These are phyloP conservation scores for Marchantia paleacea DNA, from an alignment of 225 moss, liverwort and hornwort genomes.

Conservation along the genomic window DNA sequence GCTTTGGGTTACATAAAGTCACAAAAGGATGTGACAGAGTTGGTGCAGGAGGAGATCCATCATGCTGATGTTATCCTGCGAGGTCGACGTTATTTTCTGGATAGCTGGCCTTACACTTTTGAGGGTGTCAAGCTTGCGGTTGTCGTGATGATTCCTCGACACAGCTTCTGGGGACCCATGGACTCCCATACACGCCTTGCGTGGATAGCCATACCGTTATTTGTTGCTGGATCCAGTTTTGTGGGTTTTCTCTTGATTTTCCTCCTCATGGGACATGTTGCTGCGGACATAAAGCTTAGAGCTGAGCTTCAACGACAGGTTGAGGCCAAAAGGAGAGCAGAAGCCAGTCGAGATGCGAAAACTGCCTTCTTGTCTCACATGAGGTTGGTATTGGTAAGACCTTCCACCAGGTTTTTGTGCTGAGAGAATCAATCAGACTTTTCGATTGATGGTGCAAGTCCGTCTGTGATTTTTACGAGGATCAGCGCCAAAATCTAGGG, in stretches of 20 bases:
- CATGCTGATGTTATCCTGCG: conserved; percentile 50
- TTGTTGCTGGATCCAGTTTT: conserved; percentile 54
- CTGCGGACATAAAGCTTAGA: conserved; percentile 62
- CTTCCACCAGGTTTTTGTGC: neutral
- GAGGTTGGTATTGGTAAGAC: conserved; percentile 50
- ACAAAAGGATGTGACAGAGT: conserved; percentile 34
- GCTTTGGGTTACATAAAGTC: conserved; percentile 25
- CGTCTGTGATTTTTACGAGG: neutral
- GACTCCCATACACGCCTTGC: conserved; percentile 54
- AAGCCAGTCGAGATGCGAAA: conserved; percentile 89
- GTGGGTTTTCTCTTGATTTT: conserved; percentile 58
- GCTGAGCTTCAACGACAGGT: conserved; percentile 59
- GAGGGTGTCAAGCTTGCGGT: conserved; percentile 60
- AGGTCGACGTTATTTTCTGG: conserved; percentile 55
- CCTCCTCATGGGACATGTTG: conserved; percentile 59
- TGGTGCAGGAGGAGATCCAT: conserved; percentile 49
- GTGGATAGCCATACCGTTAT: conserved; percentile 55
- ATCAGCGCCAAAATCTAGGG: neutral
- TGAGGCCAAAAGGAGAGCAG: conserved; percentile 63
- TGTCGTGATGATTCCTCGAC: conserved; percentile 65
- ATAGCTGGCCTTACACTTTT: conserved; percentile 62
- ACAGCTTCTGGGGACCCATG: conserved; percentile 63
- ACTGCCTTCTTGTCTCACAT: conserved; percentile 85
- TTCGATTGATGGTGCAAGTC: neutral
- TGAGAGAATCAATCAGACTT: neutral